These are phyloP conservation scores for Vachellia pachyceras DNA, from an alignment of 306 rosid species.

Conservation along the genomic window DNA sequence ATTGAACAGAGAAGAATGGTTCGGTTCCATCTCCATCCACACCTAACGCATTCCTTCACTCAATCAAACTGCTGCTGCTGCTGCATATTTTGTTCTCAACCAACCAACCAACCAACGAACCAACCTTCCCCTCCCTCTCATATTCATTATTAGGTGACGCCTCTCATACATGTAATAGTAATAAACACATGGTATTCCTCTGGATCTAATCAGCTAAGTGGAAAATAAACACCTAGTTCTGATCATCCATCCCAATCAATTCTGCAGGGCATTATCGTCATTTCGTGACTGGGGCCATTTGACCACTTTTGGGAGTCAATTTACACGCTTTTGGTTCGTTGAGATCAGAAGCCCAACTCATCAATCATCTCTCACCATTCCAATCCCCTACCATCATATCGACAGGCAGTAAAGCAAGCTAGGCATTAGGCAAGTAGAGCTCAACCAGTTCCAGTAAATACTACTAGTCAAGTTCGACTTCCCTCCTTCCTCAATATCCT, in stretches of 20 bases:
- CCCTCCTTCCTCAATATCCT: neutral
- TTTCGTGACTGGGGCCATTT: neutral
- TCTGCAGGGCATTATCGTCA: neutral
- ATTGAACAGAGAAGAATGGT: neutral
- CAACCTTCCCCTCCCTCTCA: neutral
- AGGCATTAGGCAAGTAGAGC: neutral
- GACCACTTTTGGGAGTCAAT: constrained; percentile 12
- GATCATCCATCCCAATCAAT: neutral
- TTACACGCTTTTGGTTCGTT: constrained; percentile 8
- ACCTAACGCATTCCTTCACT: constrained; percentile 14
- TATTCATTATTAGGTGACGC: neutral
- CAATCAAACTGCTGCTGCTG: constrained; percentile 20
- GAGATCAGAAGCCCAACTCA: neutral
- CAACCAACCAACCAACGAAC: too few relatives aligned
- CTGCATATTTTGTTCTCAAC: constrained; percentile 5
- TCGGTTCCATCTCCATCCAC: neutral
- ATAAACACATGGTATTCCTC: too few relatives aligned
- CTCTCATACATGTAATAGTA: too few relatives aligned
- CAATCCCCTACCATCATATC: neutral
- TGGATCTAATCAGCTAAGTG: too few relatives aligned
- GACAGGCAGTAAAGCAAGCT: neutral
- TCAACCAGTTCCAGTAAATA: too few relatives aligned
- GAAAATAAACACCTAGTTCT: too few relatives aligned
- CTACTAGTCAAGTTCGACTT: neutral
- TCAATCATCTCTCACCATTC: neutral